Base-by-base conservation (phyloP, 2,329 filamentous ascomycete genomes). In the Aschersonia sp. region DNA sequence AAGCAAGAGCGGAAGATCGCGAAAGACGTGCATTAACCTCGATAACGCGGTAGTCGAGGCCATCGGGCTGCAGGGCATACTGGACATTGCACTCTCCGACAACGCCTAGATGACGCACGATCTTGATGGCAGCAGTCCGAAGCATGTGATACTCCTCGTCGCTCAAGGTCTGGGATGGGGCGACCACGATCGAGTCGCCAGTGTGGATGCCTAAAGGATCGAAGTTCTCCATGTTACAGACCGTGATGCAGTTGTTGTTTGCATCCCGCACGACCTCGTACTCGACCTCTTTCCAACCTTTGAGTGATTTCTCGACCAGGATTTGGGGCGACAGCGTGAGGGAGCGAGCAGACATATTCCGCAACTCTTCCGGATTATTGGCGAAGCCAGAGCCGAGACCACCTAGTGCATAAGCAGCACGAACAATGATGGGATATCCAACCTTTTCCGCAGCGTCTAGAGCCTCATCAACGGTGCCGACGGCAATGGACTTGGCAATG, bases 131-230 rank as follows among this genome's bases (percentile, higher is more conserved):
- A 52, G 92, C 89, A 41, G 88, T 87, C 59, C 92, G 87, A 57
- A 98, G 86, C 92, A 98, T 97, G 73, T 98, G 89, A 66, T 97
- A 98, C 68, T 98, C 92, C 72, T 97, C 92, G 58, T 98, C 92
- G 60, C 86, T 94, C 60, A 98, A 74, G 30, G 92, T 98, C 71
- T 98, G 92, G 69, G 85, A 92, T 45, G 92, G 92, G 41, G 92
- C 92, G 51, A 97, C 90, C 53, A 98, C 92, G 59, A 98, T 98
- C 58, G 89, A 95, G 73, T 98, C 92, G 70, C 92, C 92, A 44
- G 92, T 98, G 69, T 98, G 92, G 48, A 95, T 94, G 60, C 92
- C 92, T 39, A 98, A 79, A 54, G 92, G 92, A 62, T 97, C 92
- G 59, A 97, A 97, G 76, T 97, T 97, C 55, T 67, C 65, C 65